phyloP scores from a whole-genome alignment of 805 yeast genomes.

The Yamadazyma sp. region DNA sequence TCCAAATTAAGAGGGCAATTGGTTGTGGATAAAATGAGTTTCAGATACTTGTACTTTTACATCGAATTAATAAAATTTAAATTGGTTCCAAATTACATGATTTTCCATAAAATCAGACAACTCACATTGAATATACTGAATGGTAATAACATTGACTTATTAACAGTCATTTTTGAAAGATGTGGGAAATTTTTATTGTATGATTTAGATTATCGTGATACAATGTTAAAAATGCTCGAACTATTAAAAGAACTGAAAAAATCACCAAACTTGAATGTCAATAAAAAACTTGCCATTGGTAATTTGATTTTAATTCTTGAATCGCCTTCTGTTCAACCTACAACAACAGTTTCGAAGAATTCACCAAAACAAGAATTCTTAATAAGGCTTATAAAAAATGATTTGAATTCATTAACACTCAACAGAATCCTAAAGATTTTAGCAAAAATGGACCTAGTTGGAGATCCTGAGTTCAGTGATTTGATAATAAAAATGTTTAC shows the following conservation, averaged over 20 bases:
- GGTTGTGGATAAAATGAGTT: conserved; percentile 48
- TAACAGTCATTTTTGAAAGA: conserved; percentile 68
- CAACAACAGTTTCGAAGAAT: conserved; percentile 5
- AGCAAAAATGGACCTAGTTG: conserved; percentile 45
- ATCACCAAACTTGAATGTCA: conserved; percentile 47
- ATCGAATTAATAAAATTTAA: conserved; percentile 76
- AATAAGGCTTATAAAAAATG: conserved; percentile 46
- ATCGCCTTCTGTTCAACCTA: conserved; percentile 43
- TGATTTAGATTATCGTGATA: conserved; percentile 51
- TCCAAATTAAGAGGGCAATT: conserved; percentile 59
- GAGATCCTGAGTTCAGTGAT: conserved; percentile 31
- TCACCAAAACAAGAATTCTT: conserved; percentile 31
- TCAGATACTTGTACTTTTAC: conserved; percentile 59
- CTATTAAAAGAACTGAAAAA: conserved; percentile 50
- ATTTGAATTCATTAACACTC: conserved; percentile 37
- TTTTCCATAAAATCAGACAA: conserved; percentile 69
- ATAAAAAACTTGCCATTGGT: conserved; percentile 57
- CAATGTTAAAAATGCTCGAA: conserved; percentile 63
- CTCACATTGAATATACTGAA: conserved; percentile 50
- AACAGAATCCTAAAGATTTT: conserved; percentile 24
- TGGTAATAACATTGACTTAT: conserved; percentile 62
- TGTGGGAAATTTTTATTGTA: conserved; percentile 65
- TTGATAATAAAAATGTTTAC: conserved; percentile 43
- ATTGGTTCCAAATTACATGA: conserved; percentile 64
- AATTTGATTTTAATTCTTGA: conserved; percentile 52